A percentile compares a stretch with the other conserved stretches of the same genome.
These are phyloP conservation scores for Periglandula ipomoeae DNA, from an alignment of 2,329 filamentous ascomycete species.

Conservation along the genomic window DNA sequence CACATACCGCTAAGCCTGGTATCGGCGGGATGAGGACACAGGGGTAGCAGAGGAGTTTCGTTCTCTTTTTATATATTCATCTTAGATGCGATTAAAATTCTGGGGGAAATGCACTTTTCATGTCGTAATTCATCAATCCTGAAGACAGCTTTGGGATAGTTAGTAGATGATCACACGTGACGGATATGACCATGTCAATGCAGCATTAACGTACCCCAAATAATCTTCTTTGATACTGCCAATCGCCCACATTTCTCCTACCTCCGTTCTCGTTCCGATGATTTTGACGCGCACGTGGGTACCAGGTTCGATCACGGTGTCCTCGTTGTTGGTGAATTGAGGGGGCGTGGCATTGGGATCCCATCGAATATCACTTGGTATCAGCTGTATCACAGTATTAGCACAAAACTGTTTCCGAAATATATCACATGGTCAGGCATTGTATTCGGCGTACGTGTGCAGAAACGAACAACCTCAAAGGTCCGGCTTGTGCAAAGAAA, in stretches of 20 bases:
- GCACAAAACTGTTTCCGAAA: background rate
- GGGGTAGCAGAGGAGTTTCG: background rate
- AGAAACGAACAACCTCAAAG: constrained; percentile 69
- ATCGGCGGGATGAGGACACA: background rate
- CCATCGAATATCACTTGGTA: constrained; percentile 86
- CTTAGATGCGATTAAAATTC: background rate
- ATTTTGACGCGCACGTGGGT: constrained; percentile 92
- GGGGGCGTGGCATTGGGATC: constrained; percentile 95
- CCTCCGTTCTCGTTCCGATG: constrained; percentile 85
- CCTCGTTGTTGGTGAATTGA: constrained; percentile 90
- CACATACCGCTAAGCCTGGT: background rate
- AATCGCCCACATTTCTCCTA: constrained; percentile 93
- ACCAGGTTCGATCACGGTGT: constrained; percentile 86
- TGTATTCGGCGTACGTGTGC: constrained; percentile 55
- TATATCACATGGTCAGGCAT: background rate
- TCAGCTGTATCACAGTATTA: constrained; percentile 49
- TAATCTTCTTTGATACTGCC: constrained; percentile 90
- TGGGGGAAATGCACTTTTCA: background rate
- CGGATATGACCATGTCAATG: background rate
- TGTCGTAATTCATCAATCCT: constrained; percentile 10
- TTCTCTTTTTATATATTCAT: background rate
- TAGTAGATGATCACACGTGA: background rate
- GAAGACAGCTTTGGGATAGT: constrained; percentile 16
- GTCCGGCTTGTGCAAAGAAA: constrained; percentile 80
- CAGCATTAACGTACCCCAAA: constrained; percentile 42